Percentiles rank a stretch among this genome's conserved stretches.
These are phyloP conservation scores for Aspergillus kassunensis DNA, from an alignment of 495 filamentous ascomycete species.

Conservation along the genomic window DNA sequence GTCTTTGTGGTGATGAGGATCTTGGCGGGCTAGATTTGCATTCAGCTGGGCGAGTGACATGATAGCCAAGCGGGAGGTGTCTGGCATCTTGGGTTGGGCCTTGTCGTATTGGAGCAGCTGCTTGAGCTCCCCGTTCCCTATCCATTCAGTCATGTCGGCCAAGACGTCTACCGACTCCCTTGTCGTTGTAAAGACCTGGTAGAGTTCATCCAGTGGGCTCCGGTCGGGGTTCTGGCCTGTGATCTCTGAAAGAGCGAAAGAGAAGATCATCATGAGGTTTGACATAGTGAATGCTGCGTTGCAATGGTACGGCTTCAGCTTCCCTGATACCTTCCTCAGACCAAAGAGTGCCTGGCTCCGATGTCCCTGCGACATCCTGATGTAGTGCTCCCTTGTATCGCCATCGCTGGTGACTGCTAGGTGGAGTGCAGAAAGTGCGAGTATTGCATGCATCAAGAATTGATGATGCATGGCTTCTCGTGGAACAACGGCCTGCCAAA, in stretches of 20 bases:
- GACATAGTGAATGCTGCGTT: slow-evolving; percentile 46
- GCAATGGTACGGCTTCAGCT: slow-evolving; percentile 33
- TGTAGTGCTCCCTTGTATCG: slow-evolving; percentile 21
- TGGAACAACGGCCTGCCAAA: slow-evolving; percentile 47
- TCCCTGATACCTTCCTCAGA: slow-evolving; percentile 23
- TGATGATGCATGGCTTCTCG: slow-evolving; percentile 41
- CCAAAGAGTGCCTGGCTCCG: slow-evolving; percentile 34
- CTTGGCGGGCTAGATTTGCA: slow-evolving; percentile 19
- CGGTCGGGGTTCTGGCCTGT: slow-evolving; percentile 15
- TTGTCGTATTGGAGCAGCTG: slow-evolving; percentile 24
- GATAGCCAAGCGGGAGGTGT: slow-evolving; percentile 35
- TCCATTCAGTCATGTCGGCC: slow-evolving; percentile 25
- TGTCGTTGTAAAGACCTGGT: slow-evolving; percentile 40
- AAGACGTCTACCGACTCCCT: slow-evolving; percentile 36
- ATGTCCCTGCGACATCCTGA: slow-evolving; percentile 32
- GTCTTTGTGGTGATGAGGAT: slow-evolving; percentile 28
- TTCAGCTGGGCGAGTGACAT: slow-evolving; percentile 30
- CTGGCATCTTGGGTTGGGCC: slow-evolving; percentile 29
- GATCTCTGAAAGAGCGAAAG: slow-evolving; percentile 37
- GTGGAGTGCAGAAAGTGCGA: slow-evolving; percentile 48
- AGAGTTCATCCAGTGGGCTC: slow-evolving; percentile 35
- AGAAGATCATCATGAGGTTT: slow-evolving; percentile 42
- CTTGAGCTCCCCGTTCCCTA: slow-evolving; percentile 35
- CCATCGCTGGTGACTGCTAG: slow-evolving; percentile 24
- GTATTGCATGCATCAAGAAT: slow-evolving; percentile 46